Conservation (phyloP, 1,284 basidiomycete genomes). For the Sanghuangporus baumii region DNA sequence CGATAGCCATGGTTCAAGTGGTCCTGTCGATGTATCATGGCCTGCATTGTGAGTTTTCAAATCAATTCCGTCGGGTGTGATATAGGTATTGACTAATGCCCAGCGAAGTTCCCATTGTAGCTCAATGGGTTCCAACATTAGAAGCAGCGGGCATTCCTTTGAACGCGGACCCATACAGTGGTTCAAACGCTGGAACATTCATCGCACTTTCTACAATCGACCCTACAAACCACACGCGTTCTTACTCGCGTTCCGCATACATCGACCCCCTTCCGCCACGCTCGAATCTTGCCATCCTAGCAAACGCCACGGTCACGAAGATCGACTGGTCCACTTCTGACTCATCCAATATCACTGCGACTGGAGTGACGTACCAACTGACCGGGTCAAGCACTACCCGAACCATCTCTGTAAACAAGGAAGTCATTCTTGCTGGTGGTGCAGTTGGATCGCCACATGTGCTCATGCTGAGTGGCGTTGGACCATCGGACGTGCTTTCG, state of each 20-base stretch:
- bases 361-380: constrained; percentile 50
- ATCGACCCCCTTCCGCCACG: constrained; percentile 57
- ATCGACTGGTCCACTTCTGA: constrained; percentile 45
- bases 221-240: constrained; percentile 59
- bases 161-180: constrained; percentile 40
- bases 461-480: constrained; percentile 68
- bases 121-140: constrained; percentile 49
- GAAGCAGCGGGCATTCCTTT: constrained; percentile 37
- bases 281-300: constrained; percentile 57
- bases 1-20: constrained; percentile 37
- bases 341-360: constrained; percentile 41
- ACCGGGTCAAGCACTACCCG: constrained; percentile 29
- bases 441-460: constrained; percentile 61
- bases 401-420: constrained; percentile 35
- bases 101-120: constrained; percentile 42
- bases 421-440: constrained; percentile 35
- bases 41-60: constrained; percentile 41
- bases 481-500: constrained; percentile 50
- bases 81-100: not conserved
- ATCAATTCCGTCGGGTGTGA: too few species aligned
- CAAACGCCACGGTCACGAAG: constrained; percentile 51
- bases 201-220: constrained; percentile 63
- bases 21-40: constrained; percentile 44
- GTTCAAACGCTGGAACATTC: constrained; percentile 45
- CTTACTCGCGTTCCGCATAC: constrained; percentile 64